Conservation (phyloP, 441 rosid species). For the Populus trichocarpa region DNA sequence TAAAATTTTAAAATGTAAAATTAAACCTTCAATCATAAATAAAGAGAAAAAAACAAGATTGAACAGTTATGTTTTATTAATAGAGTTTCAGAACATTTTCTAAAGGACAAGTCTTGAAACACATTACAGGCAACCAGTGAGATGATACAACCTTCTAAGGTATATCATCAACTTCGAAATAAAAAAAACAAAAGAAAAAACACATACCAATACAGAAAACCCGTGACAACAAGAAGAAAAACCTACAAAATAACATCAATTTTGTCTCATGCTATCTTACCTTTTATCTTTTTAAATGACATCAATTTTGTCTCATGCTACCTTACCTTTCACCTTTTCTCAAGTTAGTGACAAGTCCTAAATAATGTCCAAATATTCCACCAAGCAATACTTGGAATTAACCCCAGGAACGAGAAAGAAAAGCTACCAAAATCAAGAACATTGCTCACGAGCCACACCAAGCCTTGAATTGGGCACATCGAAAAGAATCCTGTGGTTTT, state of each 20-base stretch:
- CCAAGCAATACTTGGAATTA: not conserved
- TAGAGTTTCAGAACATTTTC: too few relatives aligned
- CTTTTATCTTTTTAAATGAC: not conserved
- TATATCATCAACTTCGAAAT: not conserved
- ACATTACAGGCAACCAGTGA: too few relatives aligned
- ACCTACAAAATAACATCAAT: too few relatives aligned
- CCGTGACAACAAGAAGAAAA: not conserved
- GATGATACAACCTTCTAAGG: too few relatives aligned
- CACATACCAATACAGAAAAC: not conserved
- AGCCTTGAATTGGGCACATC: conserved; percentile 82
- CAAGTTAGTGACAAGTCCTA: not conserved
- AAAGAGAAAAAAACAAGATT: too few relatives aligned
- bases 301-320: not conserved
- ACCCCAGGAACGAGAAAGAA: not conserved
- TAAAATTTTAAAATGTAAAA: too few relatives aligned
- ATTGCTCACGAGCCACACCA: conserved; percentile 81
- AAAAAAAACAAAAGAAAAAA: not conserved
- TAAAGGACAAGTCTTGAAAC: fast-evolving
- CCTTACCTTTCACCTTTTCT: not conserved
- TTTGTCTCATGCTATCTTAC: too few relatives aligned
- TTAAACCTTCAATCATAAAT: too few relatives aligned
- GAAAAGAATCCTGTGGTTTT: conserved; percentile 77
- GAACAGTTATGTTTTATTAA: too few relatives aligned
- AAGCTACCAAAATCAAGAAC: conserved; percentile 30
- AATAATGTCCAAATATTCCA: not conserved